Conservation (phyloP, 2,329 filamentous ascomycete species). For the Thelonectria rubi region DNA sequence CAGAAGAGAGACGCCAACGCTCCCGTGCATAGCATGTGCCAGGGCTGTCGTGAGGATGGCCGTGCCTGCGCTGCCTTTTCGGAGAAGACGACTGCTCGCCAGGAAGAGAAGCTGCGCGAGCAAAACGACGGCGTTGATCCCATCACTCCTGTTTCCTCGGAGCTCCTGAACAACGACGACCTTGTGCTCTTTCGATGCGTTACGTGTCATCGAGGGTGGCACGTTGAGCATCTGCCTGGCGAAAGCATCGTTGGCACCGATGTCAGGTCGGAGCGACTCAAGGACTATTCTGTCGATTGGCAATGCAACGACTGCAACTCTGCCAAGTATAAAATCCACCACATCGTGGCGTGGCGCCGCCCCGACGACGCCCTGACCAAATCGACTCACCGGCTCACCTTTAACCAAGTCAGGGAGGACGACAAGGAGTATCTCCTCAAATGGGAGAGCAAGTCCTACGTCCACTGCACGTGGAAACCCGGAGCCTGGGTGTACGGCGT, state of each 20-base stretch:
- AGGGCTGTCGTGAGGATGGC: constrained; percentile 72
- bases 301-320: constrained; percentile 80
- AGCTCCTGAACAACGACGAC: constrained; percentile 76
- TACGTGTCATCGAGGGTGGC: constrained; percentile 80
- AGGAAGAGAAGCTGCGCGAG: constrained; percentile 84
- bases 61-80: constrained; percentile 79
- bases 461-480: constrained; percentile 84
- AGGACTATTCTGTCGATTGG: constrained; percentile 80
- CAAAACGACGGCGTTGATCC: constrained; percentile 85
- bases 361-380: constrained; percentile 42
- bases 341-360: constrained; percentile 90
- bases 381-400: constrained; percentile 25
- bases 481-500: constrained; percentile 89
- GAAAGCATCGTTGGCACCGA: constrained; percentile 45
- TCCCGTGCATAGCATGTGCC: constrained; percentile 77
- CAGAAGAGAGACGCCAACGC: constrained; percentile 73
- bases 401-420: constrained; percentile 64
- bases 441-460: constrained; percentile 84
- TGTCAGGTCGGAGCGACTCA: constrained; percentile 62
- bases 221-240: constrained; percentile 82
- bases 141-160: constrained; percentile 67
- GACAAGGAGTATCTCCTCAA: constrained; percentile 94
- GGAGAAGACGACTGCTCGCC: constrained; percentile 73
- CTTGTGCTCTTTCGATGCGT: constrained; percentile 86
- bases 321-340: constrained; percentile 72